Percentiles rank a stretch among this genome's conserved stretches.
Conservation (phyloP, 495 filamentous ascomycete species). For the Tirmania nivea region DNA sequence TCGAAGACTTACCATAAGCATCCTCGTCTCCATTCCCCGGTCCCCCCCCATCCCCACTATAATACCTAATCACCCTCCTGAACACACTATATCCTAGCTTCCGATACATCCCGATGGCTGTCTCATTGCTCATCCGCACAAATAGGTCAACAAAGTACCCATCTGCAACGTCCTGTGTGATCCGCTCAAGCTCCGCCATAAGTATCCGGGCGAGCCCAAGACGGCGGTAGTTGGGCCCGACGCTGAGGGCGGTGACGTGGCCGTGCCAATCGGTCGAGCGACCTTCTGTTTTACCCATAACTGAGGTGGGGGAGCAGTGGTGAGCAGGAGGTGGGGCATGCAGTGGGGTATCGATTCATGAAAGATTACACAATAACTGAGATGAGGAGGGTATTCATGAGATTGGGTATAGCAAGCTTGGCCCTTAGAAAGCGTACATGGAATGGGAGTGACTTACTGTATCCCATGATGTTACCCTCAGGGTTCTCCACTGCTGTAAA, state of each 20-base stretch:
- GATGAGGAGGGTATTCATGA: too few relatives aligned
- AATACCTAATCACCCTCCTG: constrained; percentile 73
- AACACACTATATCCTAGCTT: constrained; percentile 78
- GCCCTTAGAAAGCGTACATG: too few relatives aligned
- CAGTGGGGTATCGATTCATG: too few relatives aligned
- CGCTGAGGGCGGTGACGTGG: constrained; percentile 88
- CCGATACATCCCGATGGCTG: constrained; percentile 71
- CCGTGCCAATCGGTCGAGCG: constrained; percentile 95
- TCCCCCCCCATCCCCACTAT: constrained; percentile 35
- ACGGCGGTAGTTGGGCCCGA: constrained; percentile 65
- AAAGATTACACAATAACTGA: too few relatives aligned
- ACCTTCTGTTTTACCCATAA: constrained; percentile 86
- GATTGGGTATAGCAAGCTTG: too few relatives aligned
- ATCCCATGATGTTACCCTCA: constrained; percentile 66
- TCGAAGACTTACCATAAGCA: constrained; percentile 39
- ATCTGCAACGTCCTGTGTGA: constrained; percentile 47
- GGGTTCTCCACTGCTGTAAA: constrained; percentile 71
- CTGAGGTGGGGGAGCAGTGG: constrained; percentile 25
- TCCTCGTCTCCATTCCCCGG: constrained; percentile 51
- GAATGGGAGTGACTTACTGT: constrained; percentile 39
- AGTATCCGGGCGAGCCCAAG: constrained; percentile 66
- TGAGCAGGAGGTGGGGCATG: not conserved
- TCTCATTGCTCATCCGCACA: constrained; percentile 67
- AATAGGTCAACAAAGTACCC: constrained; percentile 95
- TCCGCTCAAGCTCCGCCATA: constrained; percentile 54